These are phyloP conservation scores for Colletotrichum nymphaeae DNA, from an alignment of 2,329 filamentous ascomycete genomes.

Conservation along the genomic window DNA sequence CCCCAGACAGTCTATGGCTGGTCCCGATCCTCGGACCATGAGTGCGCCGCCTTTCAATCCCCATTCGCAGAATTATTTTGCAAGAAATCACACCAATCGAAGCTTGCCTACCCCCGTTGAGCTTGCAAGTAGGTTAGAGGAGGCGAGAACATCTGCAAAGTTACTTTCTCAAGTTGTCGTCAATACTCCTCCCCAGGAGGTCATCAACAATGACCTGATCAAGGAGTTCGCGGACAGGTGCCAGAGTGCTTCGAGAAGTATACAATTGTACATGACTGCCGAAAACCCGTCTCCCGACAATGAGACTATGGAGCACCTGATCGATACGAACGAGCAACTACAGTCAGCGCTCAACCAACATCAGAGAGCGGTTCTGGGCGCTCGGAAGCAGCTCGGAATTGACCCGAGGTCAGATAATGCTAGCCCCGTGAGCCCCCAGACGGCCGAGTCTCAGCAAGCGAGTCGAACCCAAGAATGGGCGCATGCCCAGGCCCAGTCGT, in stretches of 20 bases:
- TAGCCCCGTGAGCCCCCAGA: constrained; percentile 40
- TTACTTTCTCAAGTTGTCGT: constrained; percentile 92
- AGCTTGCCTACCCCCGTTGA: constrained; percentile 77
- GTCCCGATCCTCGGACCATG: constrained; percentile 49
- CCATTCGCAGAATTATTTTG: constrained; percentile 68
- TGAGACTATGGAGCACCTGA: constrained; percentile 91
- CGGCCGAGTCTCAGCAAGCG: constrained; percentile 36
- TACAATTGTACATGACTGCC: constrained; percentile 87
- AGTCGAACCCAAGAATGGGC: constrained; percentile 31
- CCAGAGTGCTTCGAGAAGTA: constrained; percentile 80
- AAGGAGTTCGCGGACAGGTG: constrained; percentile 93
- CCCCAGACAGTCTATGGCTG: constrained; percentile 36
- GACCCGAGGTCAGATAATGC: constrained; percentile 43
- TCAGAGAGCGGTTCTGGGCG: constrained; percentile 80
- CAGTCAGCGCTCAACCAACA: constrained; percentile 85
- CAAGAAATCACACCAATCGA: constrained; percentile 60
- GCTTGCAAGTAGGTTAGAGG: constrained; percentile 85
- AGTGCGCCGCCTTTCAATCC: constrained; percentile 56
- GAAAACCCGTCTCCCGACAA: constrained; percentile 87
- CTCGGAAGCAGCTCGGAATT: constrained; percentile 65
- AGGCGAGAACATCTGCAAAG: constrained; percentile 90
- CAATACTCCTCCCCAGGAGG: constrained; percentile 81
- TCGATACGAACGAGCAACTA: constrained; percentile 94
- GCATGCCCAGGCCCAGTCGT: constrained; percentile 39
- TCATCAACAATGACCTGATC: constrained; percentile 87